Evolutionary conservation across 345 rosid genomes (phyloP).

Genomic region (Hirschfeldia incana): DNA sequence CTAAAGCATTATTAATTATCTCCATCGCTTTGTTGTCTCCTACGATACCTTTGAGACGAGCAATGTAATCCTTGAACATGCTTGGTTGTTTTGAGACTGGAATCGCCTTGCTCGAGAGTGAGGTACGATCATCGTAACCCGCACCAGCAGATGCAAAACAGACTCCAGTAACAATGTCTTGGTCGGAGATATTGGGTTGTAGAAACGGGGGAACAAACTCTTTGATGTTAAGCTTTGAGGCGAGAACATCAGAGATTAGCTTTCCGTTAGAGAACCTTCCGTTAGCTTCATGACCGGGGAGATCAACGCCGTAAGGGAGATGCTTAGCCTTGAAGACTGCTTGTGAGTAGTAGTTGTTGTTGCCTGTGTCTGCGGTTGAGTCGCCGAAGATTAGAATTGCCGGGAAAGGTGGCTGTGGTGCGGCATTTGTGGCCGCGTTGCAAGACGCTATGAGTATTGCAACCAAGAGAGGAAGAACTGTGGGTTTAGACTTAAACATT

Average conservation of each 20-base stretch:
- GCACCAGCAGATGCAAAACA: conserved; percentile 28
- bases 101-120: conserved; percentile 27
- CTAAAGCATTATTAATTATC: conserved; percentile 42
- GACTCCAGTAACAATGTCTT: conserved; percentile 33
- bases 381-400: conserved; percentile 24
- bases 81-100: conserved; percentile 48
- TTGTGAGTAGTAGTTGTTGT: conserved; percentile 23
- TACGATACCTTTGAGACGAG: conserved; percentile 27
- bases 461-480: conserved; percentile 15
- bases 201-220: conserved; percentile 34
- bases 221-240: conserved; percentile 27
- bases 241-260: conserved; percentile 23
- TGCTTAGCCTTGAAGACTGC: conserved; percentile 20
- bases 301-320: conserved; percentile 35
- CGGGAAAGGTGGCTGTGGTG: background rate
- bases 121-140: conserved; percentile 29
- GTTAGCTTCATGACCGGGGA: conserved; percentile 24
- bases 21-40: conserved; percentile 46
- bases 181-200: conserved; percentile 30
- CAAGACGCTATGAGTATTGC: conserved; percentile 5
- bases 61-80: conserved; percentile 34
- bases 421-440: background rate
- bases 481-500: conserved; percentile 3
- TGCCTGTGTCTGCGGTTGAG: conserved; percentile 33
- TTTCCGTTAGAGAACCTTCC: conserved; percentile 38